Evolutionary conservation across 768 basidiomycete species (phyloP).

Genomic region (Mycena epipterygia): DNA sequence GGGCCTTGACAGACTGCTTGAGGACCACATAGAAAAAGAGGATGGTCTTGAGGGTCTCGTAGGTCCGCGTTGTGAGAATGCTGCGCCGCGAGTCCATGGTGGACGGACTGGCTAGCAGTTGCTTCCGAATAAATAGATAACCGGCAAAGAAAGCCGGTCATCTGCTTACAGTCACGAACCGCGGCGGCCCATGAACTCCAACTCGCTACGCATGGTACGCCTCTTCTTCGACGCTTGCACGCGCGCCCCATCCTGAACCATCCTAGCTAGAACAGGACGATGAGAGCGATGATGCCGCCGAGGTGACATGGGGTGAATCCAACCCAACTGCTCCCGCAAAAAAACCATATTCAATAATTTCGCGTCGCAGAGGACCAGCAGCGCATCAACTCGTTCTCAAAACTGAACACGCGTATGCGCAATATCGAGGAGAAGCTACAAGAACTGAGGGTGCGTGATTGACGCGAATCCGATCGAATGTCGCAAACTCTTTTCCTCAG

Average conservation of each 20-base stretch:
- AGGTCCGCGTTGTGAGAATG: constrained; percentile 33
- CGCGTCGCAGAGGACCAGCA: constrained; percentile 80
- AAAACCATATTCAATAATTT: neutral
- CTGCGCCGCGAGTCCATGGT: constrained; percentile 15
- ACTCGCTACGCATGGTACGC: constrained; percentile 71
- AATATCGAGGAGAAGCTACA: constrained; percentile 80
- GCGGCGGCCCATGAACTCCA: constrained; percentile 59
- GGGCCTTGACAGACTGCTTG: constrained; percentile 63
- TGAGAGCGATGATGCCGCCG: constrained; percentile 78
- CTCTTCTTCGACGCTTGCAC: neutral
- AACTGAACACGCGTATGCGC: constrained; percentile 85
- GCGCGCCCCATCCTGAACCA: constrained; percentile 16
- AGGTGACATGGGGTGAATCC: constrained; percentile 87
- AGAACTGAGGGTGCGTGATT: constrained; percentile 72
- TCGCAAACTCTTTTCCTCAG: constrained; percentile 56
- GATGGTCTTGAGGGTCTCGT: constrained; percentile 66
- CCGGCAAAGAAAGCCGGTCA: too few relatives aligned
- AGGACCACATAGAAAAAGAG: constrained; percentile 73
- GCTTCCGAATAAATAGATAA: too few relatives aligned
- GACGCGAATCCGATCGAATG: constrained; percentile 16
- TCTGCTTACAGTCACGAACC: neutral
- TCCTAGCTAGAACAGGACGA: constrained; percentile 80
- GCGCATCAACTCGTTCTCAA: constrained; percentile 92
- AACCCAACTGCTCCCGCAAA: neutral
- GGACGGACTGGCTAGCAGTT: neutral